Conservation (phyloP, 2,329 filamentous ascomycete species). For the Fusarium nematophilum region DNA sequence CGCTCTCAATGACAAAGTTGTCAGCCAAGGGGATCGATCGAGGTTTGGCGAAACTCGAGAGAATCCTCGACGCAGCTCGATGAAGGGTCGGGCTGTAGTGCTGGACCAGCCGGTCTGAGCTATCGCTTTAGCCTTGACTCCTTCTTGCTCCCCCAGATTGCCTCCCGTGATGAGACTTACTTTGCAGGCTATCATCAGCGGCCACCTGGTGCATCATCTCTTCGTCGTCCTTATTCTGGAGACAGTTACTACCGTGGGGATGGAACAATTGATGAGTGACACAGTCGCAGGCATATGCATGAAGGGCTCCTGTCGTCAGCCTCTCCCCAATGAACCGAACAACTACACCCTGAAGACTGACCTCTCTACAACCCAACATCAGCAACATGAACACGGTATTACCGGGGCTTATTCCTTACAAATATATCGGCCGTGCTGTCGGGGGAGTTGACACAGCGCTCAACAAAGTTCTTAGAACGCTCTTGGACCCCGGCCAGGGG, state of each 20-base stretch:
- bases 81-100: slow-evolving; percentile 68
- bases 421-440: slow-evolving; percentile 68
- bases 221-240: slow-evolving; percentile 66
- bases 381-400: slow-evolving; percentile 10
- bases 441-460: slow-evolving; percentile 60
- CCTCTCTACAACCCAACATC: slow-evolving; percentile 42
- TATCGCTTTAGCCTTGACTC: slow-evolving; percentile 18
- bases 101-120: slow-evolving; percentile 66
- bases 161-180: slow-evolving; percentile 53
- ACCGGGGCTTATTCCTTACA: slow-evolving; percentile 52
- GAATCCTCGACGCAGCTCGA: slow-evolving; percentile 56
- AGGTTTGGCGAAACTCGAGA: slow-evolving; percentile 63
- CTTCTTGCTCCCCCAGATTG: too few relatives aligned
- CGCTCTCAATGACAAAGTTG: slow-evolving; percentile 66
- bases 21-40: slow-evolving; percentile 70
- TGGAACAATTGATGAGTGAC: slow-evolving; percentile 77
- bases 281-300: slow-evolving; percentile 77
- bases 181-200: slow-evolving; percentile 74
- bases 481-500: slow-evolving; percentile 69
- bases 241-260: slow-evolving; percentile 70
- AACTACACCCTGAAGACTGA: slow-evolving; percentile 28
- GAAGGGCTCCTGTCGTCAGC: slow-evolving; percentile 55
- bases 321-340: background rate
- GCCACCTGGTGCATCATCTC: slow-evolving; percentile 76
- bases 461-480: slow-evolving; percentile 65